Base-by-base conservation (phyloP, 2,329 filamentous ascomycete species). In the Colletotrichum filicis region DNA sequence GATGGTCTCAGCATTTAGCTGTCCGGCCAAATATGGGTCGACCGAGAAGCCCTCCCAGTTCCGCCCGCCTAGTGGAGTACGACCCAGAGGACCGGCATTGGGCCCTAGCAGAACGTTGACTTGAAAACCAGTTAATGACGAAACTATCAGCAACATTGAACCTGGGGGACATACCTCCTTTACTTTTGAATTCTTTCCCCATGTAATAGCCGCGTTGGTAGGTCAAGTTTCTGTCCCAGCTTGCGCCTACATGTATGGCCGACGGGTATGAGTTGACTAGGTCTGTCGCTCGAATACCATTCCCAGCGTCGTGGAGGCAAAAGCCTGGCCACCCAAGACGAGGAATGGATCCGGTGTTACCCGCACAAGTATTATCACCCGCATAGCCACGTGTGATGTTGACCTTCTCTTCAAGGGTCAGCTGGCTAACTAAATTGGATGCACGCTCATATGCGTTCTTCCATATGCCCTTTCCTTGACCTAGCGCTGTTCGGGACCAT, bases 391-490 rank as follows among this genome's bases (percentile, higher is more conserved):
- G 76, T 0, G 80, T 76, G 28, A 87, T 83, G 72, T 88, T 87
- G 30, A 82, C 89, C 78, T 91, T 93, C 77, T 93, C 92, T 14
- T 91, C 91, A 3, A 93, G 79, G 0, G 91, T 93, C 88, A 93
- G 89, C 66, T 88, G 86, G 46, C 82, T 82, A 8, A 93, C 91
- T 2, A 93, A 81, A 1, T 82, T 79, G 32, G 86, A 83, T 2
- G 92, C 92, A 74, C 87, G 90, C 58, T 81, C 81, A 77, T 92
- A 93, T 55, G 91, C 90, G 30, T 84, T 82, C 6, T 83, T 83
- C 92, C 92, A 93, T n/a, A 66, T 16, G 5, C 67, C 67, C 3
- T 22, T 9, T 9, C 67, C 67, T 24, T 46, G 37, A 2, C 67
- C 67, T 7, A 37, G 9, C 22, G 67, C 67, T 70, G 24, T 42